Evolutionary conservation across 2,329 filamentous ascomycete genomes (phyloP), one percentile per base, ranked within the genome.

Genomic region (Cadophora sp.): DNA sequence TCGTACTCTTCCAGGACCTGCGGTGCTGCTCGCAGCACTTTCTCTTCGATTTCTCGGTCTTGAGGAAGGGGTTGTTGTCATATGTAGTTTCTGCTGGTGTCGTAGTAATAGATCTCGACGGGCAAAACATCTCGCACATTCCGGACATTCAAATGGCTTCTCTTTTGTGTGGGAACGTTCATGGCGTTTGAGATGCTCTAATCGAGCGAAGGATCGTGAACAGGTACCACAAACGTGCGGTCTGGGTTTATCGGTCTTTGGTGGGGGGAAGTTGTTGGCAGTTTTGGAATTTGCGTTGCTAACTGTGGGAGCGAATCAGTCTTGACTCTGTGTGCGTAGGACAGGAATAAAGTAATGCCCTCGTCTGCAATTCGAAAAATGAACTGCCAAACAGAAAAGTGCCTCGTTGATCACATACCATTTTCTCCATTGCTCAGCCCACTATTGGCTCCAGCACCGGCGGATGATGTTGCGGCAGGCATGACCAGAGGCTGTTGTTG

Each of bases 81-180:
- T 93, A 79, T 99, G 96, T 59, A 99, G 87, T 85, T 99, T 99
- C 84, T 99, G 96, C 85, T 99, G 96, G 81, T 99, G 96, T 68
- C 96, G 89, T 73, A 99, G 84, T 65, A 99, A 86, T 73, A 99
- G 82, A 80, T 99, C 96, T 73, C 96, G 89, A 69, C 96, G 89
- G 69, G 96, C 96, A 81, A 99, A 99, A 82, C 96, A 98, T 81
- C 96, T 85, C 46, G 93, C 87, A 81, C 96, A 99, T 80, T 98
- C 93, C 31, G 93, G 93, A 77, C 96, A 99, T 81, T 97, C 94
- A 76, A 99, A 99, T 0, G 96, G 96, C 84, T 99, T 99, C 82
- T 99, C 77, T 65, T 99, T 97, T 55, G 94, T 97, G 79, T 97
- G 94, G n/a, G 94, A 97, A 71, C 96, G 89, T 82, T 98, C 96